Evolutionary conservation across 768 basidiomycete species (phyloP).

Genomic region (Butyriboletus loyo): DNA sequence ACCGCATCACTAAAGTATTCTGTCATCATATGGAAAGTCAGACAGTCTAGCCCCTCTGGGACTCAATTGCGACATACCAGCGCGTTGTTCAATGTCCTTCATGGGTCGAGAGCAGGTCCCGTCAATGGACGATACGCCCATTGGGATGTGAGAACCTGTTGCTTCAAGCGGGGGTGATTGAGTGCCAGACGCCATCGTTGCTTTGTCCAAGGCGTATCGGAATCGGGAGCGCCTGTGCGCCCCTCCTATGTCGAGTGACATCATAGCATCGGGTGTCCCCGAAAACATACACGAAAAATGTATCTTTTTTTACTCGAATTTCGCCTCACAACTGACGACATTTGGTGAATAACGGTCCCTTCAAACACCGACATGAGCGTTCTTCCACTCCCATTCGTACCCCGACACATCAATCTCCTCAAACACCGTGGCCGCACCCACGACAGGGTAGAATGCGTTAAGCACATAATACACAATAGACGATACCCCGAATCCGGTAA

Average conservation of each 20-base stretch:
- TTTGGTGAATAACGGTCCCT: not conserved
- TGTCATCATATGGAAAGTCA: constrained; percentile 4
- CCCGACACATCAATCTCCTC: constrained; percentile 55
- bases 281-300: constrained; percentile 17
- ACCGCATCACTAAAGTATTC: constrained; percentile 32
- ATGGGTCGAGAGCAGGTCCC: constrained; percentile 33
- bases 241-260: constrained; percentile 18
- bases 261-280: constrained; percentile 24
- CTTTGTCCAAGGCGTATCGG: not conserved
- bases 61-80: constrained; percentile 32
- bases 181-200: constrained; percentile 37
- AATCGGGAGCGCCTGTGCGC: not conserved
- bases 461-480: constrained; percentile 58
- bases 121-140: constrained; percentile 47
- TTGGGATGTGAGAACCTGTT: constrained; percentile 43
- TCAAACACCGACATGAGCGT: not conserved
- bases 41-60: not conserved
- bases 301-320: not conserved
- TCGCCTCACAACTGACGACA: not conserved
- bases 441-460: constrained; percentile 59
- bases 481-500: constrained; percentile 77
- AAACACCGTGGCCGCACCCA: constrained; percentile 46
- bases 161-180: constrained; percentile 56
- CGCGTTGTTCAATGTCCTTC: constrained; percentile 44
- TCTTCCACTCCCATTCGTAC: constrained; percentile 4